Evolutionary conservation across 352 stramenopile genomes (phyloP), one percentile per base, ranked within the genome.

Genomic region (Pythium utonaiense): DNA sequence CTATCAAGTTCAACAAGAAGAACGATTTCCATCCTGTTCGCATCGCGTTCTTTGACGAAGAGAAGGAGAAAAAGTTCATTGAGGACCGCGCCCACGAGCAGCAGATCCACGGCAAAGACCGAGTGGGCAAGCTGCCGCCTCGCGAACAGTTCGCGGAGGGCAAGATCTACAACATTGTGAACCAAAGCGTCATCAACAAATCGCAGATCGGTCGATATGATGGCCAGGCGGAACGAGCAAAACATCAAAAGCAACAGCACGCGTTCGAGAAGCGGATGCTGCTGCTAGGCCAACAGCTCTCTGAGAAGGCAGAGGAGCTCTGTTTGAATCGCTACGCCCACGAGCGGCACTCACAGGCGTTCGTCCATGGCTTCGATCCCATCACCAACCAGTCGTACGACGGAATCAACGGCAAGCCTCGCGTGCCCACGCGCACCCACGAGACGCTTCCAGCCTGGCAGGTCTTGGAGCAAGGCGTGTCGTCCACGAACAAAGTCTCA

Each of bases 91-190:
- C 66, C 0, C 45, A 76, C 1, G 62, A 88, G 30, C 67, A 88
- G 24, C 44, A 71, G n/a, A 44, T 69, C 8, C 80, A 91, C 47
- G 84, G 84, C 3, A 65, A 77, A 54, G 75, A 88, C 51, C 72
- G 74, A 3, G 67, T 78, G 0, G 40, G 74, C 6, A 53, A 68
- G n/a, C 66, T 94, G 16, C 82, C 82, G 13, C 77, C 82, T 1
- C 70, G 74, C 4, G 72, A 88, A 33, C 83, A 88, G 31, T 89
- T 85, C 24, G 80, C 73, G 0, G 85, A 89, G 34, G 79, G 81
- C 9, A 68, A 73, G n/a, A 50, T 87, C 19, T 93, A 91, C 69
- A 86, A 95, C 30, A 90, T 95, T 31, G 55, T 95, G 27, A 91
- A 84, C 40, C 83, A 93, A 47, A 54, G 57, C 6, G 66, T 90